Evolutionary conservation across 78 protist genomes (phyloP).

Genomic region (Cavenderia fasciculata): DNA sequence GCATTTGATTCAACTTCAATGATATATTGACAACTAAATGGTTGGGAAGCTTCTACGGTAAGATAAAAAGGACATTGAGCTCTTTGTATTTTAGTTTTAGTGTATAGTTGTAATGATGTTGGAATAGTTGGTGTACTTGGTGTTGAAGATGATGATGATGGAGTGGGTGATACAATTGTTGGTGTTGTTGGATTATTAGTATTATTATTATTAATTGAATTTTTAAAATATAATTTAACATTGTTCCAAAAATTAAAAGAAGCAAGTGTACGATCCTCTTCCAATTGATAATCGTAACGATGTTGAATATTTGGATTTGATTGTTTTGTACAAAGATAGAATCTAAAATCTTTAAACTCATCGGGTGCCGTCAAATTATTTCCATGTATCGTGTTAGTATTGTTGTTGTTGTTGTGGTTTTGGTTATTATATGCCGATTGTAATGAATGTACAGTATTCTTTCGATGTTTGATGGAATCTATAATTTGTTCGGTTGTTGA

Average conservation of each 20-base stretch:
- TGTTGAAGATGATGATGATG: background rate
- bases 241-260: slow-evolving; percentile 68
- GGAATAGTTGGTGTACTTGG: background rate
- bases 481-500: background rate
- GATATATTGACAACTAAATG: background rate
- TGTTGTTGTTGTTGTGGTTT: no score
- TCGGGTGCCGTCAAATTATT: background rate
- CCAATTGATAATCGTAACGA: slow-evolving; percentile 26
- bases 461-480: background rate
- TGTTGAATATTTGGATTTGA: slow-evolving; percentile 41
- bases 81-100: no score
- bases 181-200: no score
- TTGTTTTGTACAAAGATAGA: slow-evolving; percentile 25
- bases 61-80: slow-evolving; percentile 55
- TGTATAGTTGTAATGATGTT: no score
- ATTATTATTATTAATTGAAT: no score
- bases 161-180: no score
- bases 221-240: slow-evolving; percentile 47
- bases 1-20: slow-evolving; percentile 26
- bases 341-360: slow-evolving; percentile 58
- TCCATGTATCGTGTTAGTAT: no score
- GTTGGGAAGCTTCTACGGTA: slow-evolving; percentile 37
- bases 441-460: background rate
- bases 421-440: no score
- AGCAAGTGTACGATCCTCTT: slow-evolving; percentile 39